phyloP scores from a whole-genome alignment of 371 early-diverging fungal genomes.

The Mucor racemosus region DNA sequence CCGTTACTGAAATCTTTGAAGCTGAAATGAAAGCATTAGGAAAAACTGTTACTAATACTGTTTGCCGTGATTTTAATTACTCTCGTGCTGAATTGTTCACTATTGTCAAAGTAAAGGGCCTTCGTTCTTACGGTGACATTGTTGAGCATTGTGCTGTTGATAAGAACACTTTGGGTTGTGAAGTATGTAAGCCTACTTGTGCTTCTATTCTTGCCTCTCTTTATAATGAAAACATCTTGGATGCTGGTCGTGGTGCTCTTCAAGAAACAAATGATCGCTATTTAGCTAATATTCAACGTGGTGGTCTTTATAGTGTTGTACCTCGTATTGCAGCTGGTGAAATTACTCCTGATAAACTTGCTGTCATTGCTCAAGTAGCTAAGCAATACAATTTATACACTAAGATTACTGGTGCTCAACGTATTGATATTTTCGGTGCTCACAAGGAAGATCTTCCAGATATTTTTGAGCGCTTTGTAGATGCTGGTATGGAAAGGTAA shows the following conservation, averaged over 20 bases:
- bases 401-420: slow-evolving; percentile 72
- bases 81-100: slow-evolving; percentile 67
- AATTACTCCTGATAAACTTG: slow-evolving; percentile 68
- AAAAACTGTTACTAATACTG: slow-evolving; percentile 49
- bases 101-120: slow-evolving; percentile 62
- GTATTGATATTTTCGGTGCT: slow-evolving; percentile 72
- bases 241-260: slow-evolving; percentile 44
- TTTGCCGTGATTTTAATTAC: slow-evolving; percentile 68
- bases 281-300: slow-evolving; percentile 74
- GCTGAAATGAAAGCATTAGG: slow-evolving; percentile 64
- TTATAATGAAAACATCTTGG: slow-evolving; percentile 68
- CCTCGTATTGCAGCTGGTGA: slow-evolving; percentile 74
- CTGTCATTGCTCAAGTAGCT: slow-evolving; percentile 63
- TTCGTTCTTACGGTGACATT: slow-evolving; percentile 56
- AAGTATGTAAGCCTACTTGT: slow-evolving; percentile 68
- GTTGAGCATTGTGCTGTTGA: slow-evolving; percentile 46
- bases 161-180: slow-evolving; percentile 49
- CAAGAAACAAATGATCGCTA: slow-evolving; percentile 79
- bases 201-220: slow-evolving; percentile 72
- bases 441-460: slow-evolving; percentile 64
- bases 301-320: slow-evolving; percentile 71
- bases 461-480: slow-evolving; percentile 68
- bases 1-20: slow-evolving; percentile 60
- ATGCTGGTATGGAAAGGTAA: slow-evolving; percentile 66
- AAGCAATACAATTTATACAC: slow-evolving; percentile 67